These are phyloP conservation scores for Penicillium thymicola DNA, from an alignment of 2,329 filamentous ascomycete genomes.

Conservation along the genomic window DNA sequence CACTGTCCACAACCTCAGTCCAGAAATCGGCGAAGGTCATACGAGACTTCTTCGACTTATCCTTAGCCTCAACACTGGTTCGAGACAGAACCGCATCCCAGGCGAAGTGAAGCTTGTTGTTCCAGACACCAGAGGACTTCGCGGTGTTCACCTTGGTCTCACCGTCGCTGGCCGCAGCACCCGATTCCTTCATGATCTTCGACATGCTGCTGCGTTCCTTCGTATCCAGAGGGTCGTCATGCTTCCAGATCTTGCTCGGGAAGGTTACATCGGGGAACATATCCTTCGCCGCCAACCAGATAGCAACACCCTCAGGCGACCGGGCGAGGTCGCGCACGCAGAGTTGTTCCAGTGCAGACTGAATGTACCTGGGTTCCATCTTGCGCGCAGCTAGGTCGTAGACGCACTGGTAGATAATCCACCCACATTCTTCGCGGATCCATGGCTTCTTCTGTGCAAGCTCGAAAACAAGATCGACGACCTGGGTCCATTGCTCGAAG, in stretches of 20 bases:
- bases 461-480: slow-evolving; percentile 71
- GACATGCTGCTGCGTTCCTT: slow-evolving; percentile 67
- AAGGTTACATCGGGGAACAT: slow-evolving; percentile 63
- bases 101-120: slow-evolving; percentile 77
- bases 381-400: slow-evolving; percentile 49
- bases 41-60: slow-evolving; percentile 36
- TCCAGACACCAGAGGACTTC: slow-evolving; percentile 66
- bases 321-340: slow-evolving; percentile 65
- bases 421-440: slow-evolving; percentile 84
- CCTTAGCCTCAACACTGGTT: slow-evolving; percentile 32
- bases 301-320: slow-evolving; percentile 82
- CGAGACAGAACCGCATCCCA: slow-evolving; percentile 73
- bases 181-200: slow-evolving; percentile 71
- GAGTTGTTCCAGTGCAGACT: slow-evolving; percentile 62
- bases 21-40: slow-evolving; percentile 71
- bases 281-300: slow-evolving; percentile 73
- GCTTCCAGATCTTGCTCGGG: slow-evolving; percentile 69
- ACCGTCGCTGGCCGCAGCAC: slow-evolving; percentile 28
- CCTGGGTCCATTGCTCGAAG: slow-evolving; percentile 50
- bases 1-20: slow-evolving; percentile 81
- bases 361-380: slow-evolving; percentile 49
- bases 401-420: slow-evolving; percentile 72
- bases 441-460: slow-evolving; percentile 80
- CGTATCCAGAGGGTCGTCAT: slow-evolving; percentile 66
- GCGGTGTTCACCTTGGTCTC: slow-evolving; percentile 29